These are phyloP conservation scores for Scalesia atractyloides DNA, from an alignment of 129 eudicot species.

Conservation along the genomic window DNA sequence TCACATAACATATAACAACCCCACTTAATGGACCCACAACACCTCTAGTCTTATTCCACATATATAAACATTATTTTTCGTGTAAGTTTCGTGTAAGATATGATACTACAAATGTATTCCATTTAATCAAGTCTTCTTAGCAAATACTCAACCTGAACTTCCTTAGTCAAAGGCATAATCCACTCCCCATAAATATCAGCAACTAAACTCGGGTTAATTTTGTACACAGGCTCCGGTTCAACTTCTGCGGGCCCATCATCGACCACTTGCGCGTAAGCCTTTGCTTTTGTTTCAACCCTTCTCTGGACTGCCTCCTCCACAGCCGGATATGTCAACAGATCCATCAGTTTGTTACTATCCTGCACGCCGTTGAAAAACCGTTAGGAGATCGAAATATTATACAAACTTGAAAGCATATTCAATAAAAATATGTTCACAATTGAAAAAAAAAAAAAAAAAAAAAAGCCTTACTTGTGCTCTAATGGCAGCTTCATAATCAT, in stretches of 20 bases:
- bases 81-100: not conserved
- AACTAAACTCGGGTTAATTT: conserved; percentile 72
- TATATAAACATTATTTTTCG: too few species aligned
- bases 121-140: conserved; percentile 68
- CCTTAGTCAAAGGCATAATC: conserved; percentile 92
- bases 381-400: not conserved
- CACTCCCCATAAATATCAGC: conserved; percentile 78
- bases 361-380: conserved; percentile 20
- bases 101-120: not conserved
- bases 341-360: conserved; percentile 59
- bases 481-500: conserved; percentile 65
- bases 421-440: not conserved
- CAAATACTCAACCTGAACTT: conserved; percentile 75
- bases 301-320: conserved; percentile 67
- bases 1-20: too few species aligned
- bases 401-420: too few species aligned
- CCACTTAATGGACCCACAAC: too few species aligned
- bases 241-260: conserved; percentile 18
- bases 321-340: conserved; percentile 61
- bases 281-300: conserved; percentile 72
- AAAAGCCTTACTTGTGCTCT: conserved; percentile 52
- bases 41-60: too few species aligned
- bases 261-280: conserved; percentile 66
- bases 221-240: conserved; percentile 53
- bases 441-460: not conserved